Conservation (phyloP, 2,329 filamentous ascomycete genomes). For the Aspergillus calidoustus region DNA sequence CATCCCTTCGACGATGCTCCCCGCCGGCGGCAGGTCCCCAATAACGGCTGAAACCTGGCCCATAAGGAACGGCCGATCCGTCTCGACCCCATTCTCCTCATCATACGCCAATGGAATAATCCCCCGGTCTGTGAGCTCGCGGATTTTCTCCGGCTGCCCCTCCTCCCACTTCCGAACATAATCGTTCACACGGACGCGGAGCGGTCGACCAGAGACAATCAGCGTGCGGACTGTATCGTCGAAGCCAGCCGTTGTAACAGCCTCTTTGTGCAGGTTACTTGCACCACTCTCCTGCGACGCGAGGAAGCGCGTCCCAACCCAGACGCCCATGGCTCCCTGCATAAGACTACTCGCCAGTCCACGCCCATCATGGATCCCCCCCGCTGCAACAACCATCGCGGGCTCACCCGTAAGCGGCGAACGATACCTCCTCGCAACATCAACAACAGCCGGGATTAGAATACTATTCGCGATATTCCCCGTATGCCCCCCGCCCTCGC, state of each 20-base stretch:
- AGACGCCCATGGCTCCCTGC: conserved; percentile 89
- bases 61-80: too few species aligned
- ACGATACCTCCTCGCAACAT: conserved; percentile 78
- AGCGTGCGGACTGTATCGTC: conserved; percentile 96
- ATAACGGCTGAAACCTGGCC: too few species aligned
- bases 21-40: too few species aligned
- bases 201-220: conserved; percentile 95
- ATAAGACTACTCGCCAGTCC: conserved; percentile 86
- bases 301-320: conserved; percentile 96
- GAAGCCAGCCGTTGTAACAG: conserved; percentile 85
- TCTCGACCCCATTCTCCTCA: too few species aligned
- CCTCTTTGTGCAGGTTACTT: conserved; percentile 90
- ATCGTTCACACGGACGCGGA: conserved; percentile 56
- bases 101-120: too few species aligned
- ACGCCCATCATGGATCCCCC: conserved; percentile 91
- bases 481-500: conserved; percentile 90
- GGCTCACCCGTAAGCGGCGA: conserved; percentile 78
- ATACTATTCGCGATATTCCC: conserved; percentile 76
- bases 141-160: too few species aligned
- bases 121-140: too few species aligned
- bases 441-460: too few species aligned
- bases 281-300: conserved; percentile 93
- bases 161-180: too few species aligned
- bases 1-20: too few species aligned
- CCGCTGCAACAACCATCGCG: conserved; percentile 92